phyloP scores from a whole-genome alignment of 2,329 filamentous ascomycete genomes.

The Botrytis fabae region DNA sequence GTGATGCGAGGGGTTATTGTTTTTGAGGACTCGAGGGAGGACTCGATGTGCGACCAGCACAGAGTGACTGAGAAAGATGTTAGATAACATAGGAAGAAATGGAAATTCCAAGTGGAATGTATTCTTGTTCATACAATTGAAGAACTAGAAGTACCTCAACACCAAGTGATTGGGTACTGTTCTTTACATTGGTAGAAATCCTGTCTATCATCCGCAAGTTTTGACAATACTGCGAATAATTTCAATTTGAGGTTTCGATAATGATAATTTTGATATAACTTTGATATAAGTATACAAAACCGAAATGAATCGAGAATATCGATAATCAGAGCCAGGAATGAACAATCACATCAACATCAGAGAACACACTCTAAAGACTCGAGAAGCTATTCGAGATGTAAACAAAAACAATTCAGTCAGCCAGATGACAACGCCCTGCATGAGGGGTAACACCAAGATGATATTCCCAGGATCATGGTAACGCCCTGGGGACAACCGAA shows the following conservation, averaged over 20 bases:
- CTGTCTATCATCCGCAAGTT: neutral
- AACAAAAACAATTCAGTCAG: constrained; percentile 16
- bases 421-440: constrained; percentile 11
- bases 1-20: neutral
- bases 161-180: neutral
- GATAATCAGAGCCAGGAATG: neutral
- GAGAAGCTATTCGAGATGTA: neutral
- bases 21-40: neutral
- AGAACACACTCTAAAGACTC: neutral
- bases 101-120: constrained; percentile 1
- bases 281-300: neutral
- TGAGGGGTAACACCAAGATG: constrained; percentile 1
- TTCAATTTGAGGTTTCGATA: neutral
- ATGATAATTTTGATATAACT: neutral
- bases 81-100: neutral
- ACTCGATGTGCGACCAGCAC: neutral
- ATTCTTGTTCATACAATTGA: neutral
- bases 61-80: neutral
- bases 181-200: neutral
- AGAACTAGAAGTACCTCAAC: neutral
- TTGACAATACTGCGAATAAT: neutral
- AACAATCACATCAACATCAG: neutral
- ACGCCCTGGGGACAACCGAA: neutral
- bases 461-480: neutral
- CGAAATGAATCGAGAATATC: neutral